Conservation (phyloP, 1,139 yeast genomes). For the Candida tetrigidarum region DNA sequence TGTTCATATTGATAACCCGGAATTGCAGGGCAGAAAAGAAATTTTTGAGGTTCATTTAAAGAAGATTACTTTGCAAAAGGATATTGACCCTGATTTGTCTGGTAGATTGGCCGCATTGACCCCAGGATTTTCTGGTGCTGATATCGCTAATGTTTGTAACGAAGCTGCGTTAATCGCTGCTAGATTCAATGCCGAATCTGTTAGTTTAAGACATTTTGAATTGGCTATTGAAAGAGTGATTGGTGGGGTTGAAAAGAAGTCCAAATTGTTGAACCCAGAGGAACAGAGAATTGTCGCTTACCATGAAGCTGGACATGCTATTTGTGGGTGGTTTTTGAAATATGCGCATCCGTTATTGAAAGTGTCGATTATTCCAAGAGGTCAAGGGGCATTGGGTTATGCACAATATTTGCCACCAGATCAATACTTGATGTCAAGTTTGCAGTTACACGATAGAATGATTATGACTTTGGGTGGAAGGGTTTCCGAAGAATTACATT, state of each 20-base stretch:
- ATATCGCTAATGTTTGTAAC: constrained; percentile 94
- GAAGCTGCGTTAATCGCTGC: constrained; percentile 99
- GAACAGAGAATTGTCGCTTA: constrained; percentile 92
- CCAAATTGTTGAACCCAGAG: constrained; percentile 78
- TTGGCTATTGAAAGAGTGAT: constrained; percentile 96
- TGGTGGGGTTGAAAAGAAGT: constrained; percentile 94
- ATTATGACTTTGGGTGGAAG: constrained; percentile 97
- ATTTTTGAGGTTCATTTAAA: constrained; percentile 84
- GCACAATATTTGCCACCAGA: constrained; percentile 98
- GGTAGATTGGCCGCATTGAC: constrained; percentile 94
- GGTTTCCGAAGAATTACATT: constrained; percentile 92
- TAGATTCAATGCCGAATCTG: constrained; percentile 70
- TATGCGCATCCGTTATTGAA: constrained; percentile 92
- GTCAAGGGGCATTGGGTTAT: constrained; percentile 96
- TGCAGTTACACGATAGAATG: constrained; percentile 88
- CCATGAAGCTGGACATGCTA: constrained; percentile 99
- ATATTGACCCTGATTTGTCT: constrained; percentile 53
- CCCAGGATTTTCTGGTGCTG: constrained; percentile 98
- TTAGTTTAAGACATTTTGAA: constrained; percentile 82
- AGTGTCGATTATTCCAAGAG: constrained; percentile 96
- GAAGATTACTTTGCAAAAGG: constrained; percentile 59
- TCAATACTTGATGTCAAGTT: constrained; percentile 76
- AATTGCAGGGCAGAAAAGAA: constrained; percentile 89
- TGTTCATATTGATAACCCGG: constrained; percentile 89
- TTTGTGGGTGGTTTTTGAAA: constrained; percentile 94